A percentile compares a stretch with the other conserved stretches of the same genome.
phyloP scores from a whole-genome alignment of 768 basidiomycete genomes.

The Nidularia pulvinata region DNA sequence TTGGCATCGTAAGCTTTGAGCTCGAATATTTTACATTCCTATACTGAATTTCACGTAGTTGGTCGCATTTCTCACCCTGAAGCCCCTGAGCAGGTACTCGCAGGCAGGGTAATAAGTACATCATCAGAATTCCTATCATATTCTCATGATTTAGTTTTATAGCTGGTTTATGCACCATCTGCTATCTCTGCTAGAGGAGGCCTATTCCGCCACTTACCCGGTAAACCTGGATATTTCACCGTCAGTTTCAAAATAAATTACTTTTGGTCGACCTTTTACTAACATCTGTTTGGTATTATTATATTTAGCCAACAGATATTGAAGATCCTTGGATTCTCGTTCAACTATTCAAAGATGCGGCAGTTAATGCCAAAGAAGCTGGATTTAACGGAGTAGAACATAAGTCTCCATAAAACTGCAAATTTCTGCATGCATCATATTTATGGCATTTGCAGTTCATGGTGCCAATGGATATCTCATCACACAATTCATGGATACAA shows the following conservation, averaged over 20 bases:
- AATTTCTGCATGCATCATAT: background rate
- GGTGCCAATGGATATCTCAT: constrained; percentile 42
- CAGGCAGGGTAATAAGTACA: constrained; percentile 21
- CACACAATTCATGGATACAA: constrained; percentile 50
- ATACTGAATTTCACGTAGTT: constrained; percentile 13
- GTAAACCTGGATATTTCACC: constrained; percentile 33
- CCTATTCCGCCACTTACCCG: constrained; percentile 36
- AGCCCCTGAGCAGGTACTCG: constrained; percentile 31
- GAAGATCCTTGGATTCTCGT: constrained; percentile 39
- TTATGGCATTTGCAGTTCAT: constrained; percentile 25
- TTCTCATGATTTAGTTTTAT: constrained; percentile 3
- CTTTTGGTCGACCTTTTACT: background rate
- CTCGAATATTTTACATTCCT: background rate
- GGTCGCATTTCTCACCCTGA: constrained; percentile 35
- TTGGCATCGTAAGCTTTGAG: constrained; percentile 32
- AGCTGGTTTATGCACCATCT: constrained; percentile 47
- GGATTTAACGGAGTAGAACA: constrained; percentile 59
- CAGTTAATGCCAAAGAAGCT: constrained; percentile 46
- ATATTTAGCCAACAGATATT: constrained; percentile 32
- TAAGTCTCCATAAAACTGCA: constrained; percentile 17
- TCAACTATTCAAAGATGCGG: constrained; percentile 38
- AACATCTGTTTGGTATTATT: background rate
- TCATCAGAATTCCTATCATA: background rate
- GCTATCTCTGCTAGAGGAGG: constrained; percentile 39
- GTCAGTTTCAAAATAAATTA: constrained; percentile 19